Base-by-base conservation (phyloP, 192 early-diverging fungal species). In the Coemansia umbellata region DNA sequence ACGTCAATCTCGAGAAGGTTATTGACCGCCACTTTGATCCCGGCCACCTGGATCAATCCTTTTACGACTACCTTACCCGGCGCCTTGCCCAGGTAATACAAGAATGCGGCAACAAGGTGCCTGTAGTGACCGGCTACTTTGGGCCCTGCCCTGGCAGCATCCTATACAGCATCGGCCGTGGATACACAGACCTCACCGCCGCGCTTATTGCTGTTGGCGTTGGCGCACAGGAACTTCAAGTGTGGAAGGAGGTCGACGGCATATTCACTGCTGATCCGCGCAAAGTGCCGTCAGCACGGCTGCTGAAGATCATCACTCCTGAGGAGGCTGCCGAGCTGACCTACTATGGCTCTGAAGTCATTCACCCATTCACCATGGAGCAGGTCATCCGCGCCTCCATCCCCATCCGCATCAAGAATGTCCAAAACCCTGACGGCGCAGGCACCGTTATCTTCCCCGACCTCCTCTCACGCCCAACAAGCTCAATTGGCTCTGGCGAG, bases 361-460 rank as follows among this genome's bases (percentile, higher is more conserved):
- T 99, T 60, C 96, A 99, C 58, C 96, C 96, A 8, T 96, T 96
- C 79, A 99, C 96, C 4, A 99, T 99, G 96, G 93, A 99, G 58
- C 96, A 99, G 62, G 93, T 96, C 31, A 99, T 99, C 61, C 88
- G 94, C 31, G 90, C 92, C 14, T 77, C 82, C 35, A 97, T 99
- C 61, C 96, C 96, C 5, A 97, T 99, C 69, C 90, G 96, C 60
- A 99, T 99, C 75, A 99, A 97, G 60, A 99, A 99, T 64, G 92
- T 95, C 18, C 91, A 94, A 66, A 93, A 94, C 43, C 94, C 96
- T 6, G 76, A 63, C n/a, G 93, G 93, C 24, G 71, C 80, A 9
- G 96, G 96, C 28, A 99, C 96, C 33, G 81, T 97, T 45, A 94
- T 99, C 62, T 85, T 92, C 53, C 94, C 95, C 13, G 90, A 94